Conservation (phyloP, 768 basidiomycete species). For the Lentinula guzmanii region DNA sequence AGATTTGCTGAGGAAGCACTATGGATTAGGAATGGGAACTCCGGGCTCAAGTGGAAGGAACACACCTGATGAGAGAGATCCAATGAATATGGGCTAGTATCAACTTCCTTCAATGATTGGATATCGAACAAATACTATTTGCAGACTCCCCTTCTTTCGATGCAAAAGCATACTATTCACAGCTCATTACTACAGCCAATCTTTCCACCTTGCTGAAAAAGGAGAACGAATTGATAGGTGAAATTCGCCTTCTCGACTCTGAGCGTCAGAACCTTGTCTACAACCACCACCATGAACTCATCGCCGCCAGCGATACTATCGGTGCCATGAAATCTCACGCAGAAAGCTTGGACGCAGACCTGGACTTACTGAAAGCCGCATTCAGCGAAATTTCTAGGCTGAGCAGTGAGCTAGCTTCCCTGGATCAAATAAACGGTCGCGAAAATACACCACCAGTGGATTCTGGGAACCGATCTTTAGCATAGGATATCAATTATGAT, state of each 20-base stretch:
- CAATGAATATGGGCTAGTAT: constrained; percentile 72
- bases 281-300: constrained; percentile 93
- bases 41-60: constrained; percentile 39
- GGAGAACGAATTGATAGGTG: constrained; percentile 78
- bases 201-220: constrained; percentile 66
- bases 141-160: constrained; percentile 80
- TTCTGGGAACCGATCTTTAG: too few species aligned
- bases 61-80: constrained; percentile 55
- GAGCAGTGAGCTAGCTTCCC: constrained; percentile 51
- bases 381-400: constrained; percentile 86
- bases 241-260: constrained; percentile 82
- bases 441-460: not conserved
- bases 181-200: constrained; percentile 76
- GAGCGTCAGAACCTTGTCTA: constrained; percentile 91
- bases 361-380: constrained; percentile 73
- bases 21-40: constrained; percentile 74
- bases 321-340: constrained; percentile 84
- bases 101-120: not conserved
- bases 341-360: constrained; percentile 77
- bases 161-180: constrained; percentile 79
- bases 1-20: constrained; percentile 80
- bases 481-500: too few species aligned
- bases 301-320: constrained; percentile 90
- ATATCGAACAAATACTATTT: not conserved
- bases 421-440: not conserved